Conservation (phyloP, 495 filamentous ascomycete genomes). For the Penicillium subrubescens region DNA sequence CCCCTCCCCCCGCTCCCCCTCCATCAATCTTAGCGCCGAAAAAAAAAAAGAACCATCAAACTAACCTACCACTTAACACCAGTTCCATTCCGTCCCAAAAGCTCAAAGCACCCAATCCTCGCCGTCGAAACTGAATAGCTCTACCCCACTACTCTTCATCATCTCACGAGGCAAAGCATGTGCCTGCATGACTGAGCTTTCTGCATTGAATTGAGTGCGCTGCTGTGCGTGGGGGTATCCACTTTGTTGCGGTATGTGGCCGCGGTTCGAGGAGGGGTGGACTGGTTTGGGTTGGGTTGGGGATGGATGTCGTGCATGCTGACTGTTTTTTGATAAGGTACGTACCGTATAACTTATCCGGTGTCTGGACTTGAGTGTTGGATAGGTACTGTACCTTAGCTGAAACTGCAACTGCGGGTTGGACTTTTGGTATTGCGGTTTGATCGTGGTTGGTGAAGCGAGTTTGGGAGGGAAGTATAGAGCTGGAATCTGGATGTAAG, state of each 20-base stretch:
- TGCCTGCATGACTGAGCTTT: neutral
- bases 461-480: neutral
- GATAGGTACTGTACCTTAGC: neutral
- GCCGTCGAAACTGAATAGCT: neutral
- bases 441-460: constrained; percentile 1
- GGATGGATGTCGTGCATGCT: constrained; percentile 28
- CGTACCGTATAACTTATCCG: neutral
- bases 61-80: neutral
- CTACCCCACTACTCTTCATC: constrained; percentile 4
- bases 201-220: neutral
- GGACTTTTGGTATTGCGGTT: neutral
- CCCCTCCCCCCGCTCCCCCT: constrained; percentile 21
- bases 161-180: neutral
- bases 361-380: neutral
- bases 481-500: neutral
- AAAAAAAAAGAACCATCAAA: constrained; percentile 7
- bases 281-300: no score
- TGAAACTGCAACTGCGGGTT: neutral
- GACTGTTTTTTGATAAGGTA: constrained; percentile 12
- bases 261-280: neutral
- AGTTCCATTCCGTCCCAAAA: neutral
- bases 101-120: neutral
- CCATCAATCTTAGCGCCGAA: constrained; percentile 25
- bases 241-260: neutral
- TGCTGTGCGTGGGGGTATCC: neutral